phyloP scores from a whole-genome alignment of 306 rosid genomes.

The Quercus parvula region DNA sequence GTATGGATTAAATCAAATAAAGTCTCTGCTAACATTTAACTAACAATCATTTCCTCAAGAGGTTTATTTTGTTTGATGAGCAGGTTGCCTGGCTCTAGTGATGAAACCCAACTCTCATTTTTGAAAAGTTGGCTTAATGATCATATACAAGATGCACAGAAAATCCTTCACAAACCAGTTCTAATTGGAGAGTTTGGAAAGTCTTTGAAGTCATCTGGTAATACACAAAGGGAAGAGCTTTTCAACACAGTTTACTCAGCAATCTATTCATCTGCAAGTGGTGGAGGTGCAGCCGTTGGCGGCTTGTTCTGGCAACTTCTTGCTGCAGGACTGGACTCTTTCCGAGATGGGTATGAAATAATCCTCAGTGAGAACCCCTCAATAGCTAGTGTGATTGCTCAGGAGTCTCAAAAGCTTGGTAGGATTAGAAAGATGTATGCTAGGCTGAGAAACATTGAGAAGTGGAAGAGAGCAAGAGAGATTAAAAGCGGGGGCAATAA shows the following conservation, averaged over 20 bases:
- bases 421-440: conserved; percentile 70
- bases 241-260: conserved; percentile 51
- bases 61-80: conserved; percentile 12
- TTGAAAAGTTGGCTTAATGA: conserved; percentile 60
- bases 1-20: conserved; percentile 20
- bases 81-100: conserved; percentile 65
- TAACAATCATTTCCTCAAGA: background rate
- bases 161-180: conserved; percentile 75
- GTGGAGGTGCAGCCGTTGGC: conserved; percentile 78
- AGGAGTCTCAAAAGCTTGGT: conserved; percentile 58
- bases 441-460: conserved; percentile 51
- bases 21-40: background rate
- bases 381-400: conserved; percentile 57
- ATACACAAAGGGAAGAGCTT: conserved; percentile 54
- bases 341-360: conserved; percentile 77
- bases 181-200: conserved; percentile 87
- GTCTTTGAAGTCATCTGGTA: conserved; percentile 40
- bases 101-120: conserved; percentile 62
- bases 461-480: conserved; percentile 57
- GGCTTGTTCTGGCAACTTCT: conserved; percentile 93
- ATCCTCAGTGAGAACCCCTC: conserved; percentile 56
- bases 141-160: conserved; percentile 82
- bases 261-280: conserved; percentile 70
- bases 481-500: conserved; percentile 29
- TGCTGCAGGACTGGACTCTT: conserved; percentile 72